phyloP scores from a whole-genome alignment of 306 rosid genomes.

The Trifolium repens region DNA sequence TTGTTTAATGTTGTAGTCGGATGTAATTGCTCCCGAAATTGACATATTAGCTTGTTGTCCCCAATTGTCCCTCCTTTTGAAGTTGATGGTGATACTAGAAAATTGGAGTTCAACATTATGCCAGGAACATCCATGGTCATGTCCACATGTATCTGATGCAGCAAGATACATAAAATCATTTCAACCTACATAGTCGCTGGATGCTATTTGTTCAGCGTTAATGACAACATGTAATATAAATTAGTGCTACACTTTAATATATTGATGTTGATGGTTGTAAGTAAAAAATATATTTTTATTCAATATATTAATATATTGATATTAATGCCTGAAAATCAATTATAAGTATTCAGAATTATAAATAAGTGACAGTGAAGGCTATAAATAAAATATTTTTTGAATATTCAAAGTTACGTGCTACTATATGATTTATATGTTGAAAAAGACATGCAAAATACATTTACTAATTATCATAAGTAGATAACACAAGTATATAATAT shows the following conservation, averaged over 20 bases:
- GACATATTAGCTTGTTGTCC: background rate
- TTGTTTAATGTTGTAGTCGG: background rate
- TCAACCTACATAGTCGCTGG: background rate
- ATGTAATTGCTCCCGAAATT: background rate
- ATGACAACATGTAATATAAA: background rate
- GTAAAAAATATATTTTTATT: too few relatives aligned
- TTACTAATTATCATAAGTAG: too few relatives aligned
- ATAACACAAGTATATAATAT: too few relatives aligned
- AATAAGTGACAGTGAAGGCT: too few relatives aligned
- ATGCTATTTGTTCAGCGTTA: background rate
- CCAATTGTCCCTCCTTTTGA: background rate
- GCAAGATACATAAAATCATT: background rate
- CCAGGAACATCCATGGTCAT: background rate
- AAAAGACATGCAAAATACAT: too few relatives aligned
- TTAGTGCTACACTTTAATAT: background rate
- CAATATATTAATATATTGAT: too few relatives aligned
- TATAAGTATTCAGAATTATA: too few relatives aligned
- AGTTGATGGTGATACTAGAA: background rate
- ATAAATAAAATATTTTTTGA: too few relatives aligned
- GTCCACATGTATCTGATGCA: background rate
- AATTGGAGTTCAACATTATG: background rate
- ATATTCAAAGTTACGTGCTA: too few relatives aligned
- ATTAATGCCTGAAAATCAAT: too few relatives aligned
- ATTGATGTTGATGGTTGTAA: too few relatives aligned
- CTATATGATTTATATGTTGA: too few relatives aligned